Evolutionary conservation across 2,329 filamentous ascomycete genomes (phyloP), one percentile per base, ranked within the genome.

Genomic region (Didymosphaeria variabile): DNA sequence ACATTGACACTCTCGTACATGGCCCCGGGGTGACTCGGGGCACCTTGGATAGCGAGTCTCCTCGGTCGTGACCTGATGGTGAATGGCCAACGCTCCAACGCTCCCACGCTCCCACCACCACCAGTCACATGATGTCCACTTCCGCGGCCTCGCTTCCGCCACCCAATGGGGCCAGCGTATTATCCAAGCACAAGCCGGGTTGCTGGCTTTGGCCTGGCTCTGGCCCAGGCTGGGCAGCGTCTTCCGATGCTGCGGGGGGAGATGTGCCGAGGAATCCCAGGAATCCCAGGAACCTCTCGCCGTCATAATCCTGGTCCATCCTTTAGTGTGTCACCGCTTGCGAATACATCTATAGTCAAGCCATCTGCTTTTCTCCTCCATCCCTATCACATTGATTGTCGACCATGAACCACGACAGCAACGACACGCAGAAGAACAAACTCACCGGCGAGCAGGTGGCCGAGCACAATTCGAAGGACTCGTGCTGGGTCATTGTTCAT

Each of bases 401-500:
- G 47, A 74, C 67, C 59, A 82, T 82, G 80, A 82, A 82, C 60
- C 80, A 67, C 73, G 66, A 77, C 46, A 79, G 76, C 73, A 79
- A 79, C 66, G 63, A 79, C 64, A 79, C 75, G 51, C 78, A 80
- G 67, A 67, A 65, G 57, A 67, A 70, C 38, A 81, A 83, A 77
- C 81, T 84, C 67, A 81, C 77, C 4, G 81, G 81, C 58, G 73
- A 72, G 51, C 73, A 78, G 13, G 69, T 92, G 61, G 87, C 88
- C 58, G 83, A 93, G 82, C 94, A 98, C 83, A 91, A 91, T 81
- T 90, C 84, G 71, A 86, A 87, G 71, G 88, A 97, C 70, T 94
- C 92, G 92, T 82, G 80, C 68, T 92, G 90, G 90, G 85, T 91
- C 60, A 88, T 90, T 19, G 84, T 92, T 23, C 85, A 91, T 73